These are phyloP conservation scores for Scheffersomyces stambukii DNA, from an alignment of 1,139 yeast genomes.

Conservation along the genomic window DNA sequence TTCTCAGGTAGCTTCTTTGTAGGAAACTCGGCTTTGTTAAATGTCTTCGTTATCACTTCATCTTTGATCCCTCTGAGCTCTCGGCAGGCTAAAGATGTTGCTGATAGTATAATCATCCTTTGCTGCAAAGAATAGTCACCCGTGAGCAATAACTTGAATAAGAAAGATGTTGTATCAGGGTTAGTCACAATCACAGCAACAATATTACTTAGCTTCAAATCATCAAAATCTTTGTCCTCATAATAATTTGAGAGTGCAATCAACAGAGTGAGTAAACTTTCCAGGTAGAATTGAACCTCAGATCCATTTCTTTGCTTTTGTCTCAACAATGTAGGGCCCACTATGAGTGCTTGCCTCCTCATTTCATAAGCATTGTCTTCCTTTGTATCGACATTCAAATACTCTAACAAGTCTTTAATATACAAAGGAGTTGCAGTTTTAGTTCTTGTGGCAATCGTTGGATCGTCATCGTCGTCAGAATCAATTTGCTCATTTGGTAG, in stretches of 20 bases:
- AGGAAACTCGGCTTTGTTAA: constrained; percentile 25
- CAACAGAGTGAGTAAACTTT: constrained; percentile 40
- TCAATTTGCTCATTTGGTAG: too few relatives aligned
- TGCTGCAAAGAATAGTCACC: constrained; percentile 70
- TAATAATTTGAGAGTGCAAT: constrained; percentile 48
- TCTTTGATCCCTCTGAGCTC: constrained; percentile 58
- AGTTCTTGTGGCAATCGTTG: constrained; percentile 15
- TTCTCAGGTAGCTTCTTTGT: constrained; percentile 44
- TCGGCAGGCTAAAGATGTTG: constrained; percentile 56
- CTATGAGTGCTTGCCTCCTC: constrained; percentile 43
- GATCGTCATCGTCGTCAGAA: constrained; percentile 1
- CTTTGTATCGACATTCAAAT: constrained; percentile 42
- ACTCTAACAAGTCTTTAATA: constrained; percentile 56
- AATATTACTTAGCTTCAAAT: constrained; percentile 44
- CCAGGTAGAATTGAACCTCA: constrained; percentile 51
- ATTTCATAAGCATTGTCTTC: constrained; percentile 49
- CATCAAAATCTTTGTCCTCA: constrained; percentile 48
- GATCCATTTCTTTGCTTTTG: constrained; percentile 49
- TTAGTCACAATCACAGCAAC: constrained; percentile 49
- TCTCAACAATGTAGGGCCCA: constrained; percentile 53
- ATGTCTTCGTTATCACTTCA: constrained; percentile 34
- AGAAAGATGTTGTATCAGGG: constrained; percentile 36
- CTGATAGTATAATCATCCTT: constrained; percentile 50
- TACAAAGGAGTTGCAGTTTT: constrained; percentile 54
- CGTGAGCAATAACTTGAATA: constrained; percentile 40